A percentile compares a stretch with the other conserved stretches of the same genome.
Conservation (phyloP, 768 basidiomycete genomes). For the Mycena venus region DNA sequence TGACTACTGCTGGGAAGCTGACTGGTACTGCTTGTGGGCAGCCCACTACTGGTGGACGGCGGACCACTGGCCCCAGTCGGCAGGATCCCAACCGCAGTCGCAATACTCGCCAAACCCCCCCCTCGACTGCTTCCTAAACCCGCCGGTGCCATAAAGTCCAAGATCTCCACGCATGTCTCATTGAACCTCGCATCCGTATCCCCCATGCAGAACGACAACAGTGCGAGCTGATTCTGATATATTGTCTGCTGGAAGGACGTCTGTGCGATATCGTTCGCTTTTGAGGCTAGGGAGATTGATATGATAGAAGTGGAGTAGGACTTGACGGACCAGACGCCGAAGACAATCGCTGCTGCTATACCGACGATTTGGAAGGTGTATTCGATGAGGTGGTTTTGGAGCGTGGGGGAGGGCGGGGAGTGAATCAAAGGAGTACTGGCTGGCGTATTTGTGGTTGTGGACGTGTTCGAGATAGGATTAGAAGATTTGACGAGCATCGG, state of each 20-base stretch:
- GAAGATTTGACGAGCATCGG: background rate
- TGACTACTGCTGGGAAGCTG: too few relatives aligned
- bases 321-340: background rate
- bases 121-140: background rate
- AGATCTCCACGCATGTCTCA: background rate
- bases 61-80: background rate
- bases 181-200: background rate
- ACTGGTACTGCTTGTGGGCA: too few relatives aligned
- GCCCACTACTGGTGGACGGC: background rate
- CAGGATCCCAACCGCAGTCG: background rate
- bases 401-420: background rate
- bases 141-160: background rate
- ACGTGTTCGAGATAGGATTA: background rate
- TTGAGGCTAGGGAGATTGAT: background rate
- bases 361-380: conserved; percentile 1
- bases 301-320: background rate
- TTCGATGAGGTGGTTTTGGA: background rate
- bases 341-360: background rate
- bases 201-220: background rate
- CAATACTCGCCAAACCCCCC: background rate
- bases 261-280: background rate
- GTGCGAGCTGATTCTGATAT: background rate
- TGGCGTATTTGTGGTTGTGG: background rate
- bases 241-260: background rate
- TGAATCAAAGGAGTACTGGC: background rate